Conservation (phyloP, 441 rosid species). For the Hura crepitans region DNA sequence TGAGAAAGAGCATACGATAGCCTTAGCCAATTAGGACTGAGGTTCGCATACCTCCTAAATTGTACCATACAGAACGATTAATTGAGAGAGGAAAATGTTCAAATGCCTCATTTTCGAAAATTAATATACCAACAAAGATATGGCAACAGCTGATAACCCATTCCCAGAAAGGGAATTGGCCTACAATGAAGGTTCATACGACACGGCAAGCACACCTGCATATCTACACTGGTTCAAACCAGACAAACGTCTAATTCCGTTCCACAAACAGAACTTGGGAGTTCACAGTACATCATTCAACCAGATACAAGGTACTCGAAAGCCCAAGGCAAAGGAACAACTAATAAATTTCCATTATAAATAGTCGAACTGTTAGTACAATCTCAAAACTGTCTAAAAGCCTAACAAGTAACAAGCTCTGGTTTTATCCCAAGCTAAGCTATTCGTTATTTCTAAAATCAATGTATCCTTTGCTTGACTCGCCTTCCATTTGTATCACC, state of each 20-base stretch:
- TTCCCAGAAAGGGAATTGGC: neutral
- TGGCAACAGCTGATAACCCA: neutral
- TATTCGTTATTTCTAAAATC: conserved; percentile 25
- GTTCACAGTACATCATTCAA: neutral
- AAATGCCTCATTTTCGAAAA: too few relatives aligned
- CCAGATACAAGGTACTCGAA: neutral
- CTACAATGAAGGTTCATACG: neutral
- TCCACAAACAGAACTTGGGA: neutral
- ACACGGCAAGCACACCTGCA: neutral
- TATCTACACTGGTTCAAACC: neutral
- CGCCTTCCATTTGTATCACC: conserved; percentile 78
- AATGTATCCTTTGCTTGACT: conserved; percentile 85
- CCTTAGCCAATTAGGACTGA: too few relatives aligned
- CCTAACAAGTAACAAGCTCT: conserved; percentile 29
- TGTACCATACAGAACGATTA: too few relatives aligned
- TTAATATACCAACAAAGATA: too few relatives aligned
- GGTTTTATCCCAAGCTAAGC: conserved; percentile 9
- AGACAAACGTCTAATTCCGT: neutral
- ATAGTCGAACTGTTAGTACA: conserved; percentile 29
- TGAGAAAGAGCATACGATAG: too few relatives aligned
- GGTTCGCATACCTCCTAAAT: too few relatives aligned
- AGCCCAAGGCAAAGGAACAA: conserved; percentile 16
- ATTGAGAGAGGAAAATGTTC: too few relatives aligned
- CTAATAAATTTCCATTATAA: conserved; percentile 24
- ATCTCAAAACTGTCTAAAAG: conserved; percentile 32